Base-by-base conservation (phyloP, 1,139 yeast genomes). In the Yamadazyma atmosphaerica region DNA sequence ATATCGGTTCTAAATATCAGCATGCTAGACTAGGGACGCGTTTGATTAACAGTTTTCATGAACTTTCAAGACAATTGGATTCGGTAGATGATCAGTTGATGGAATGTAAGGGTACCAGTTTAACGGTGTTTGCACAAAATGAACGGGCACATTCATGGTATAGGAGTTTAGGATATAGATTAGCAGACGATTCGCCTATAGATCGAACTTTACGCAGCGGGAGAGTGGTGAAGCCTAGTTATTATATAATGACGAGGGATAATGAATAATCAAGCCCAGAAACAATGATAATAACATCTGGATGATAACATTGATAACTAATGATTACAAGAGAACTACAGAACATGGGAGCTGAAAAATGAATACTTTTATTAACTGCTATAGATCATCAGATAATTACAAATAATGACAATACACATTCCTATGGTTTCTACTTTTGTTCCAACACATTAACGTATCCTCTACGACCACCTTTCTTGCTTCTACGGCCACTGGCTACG, bases 381-480 rank as follows among this genome's bases (percentile, higher is more conserved):
- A n/a, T n/a, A n/a, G n/a, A n/a, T n/a, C n/a, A n/a, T n/a, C n/a
- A n/a, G n/a, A n/a, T n/a, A n/a, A n/a, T n/a, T n/a, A n/a, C n/a
- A n/a, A n/a, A n/a, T n/a, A 26, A 32, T 27, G 18, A 32, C 26
- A 17, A 15, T 34, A 14, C 15, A 24, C 18, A 9, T 16, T 22
- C n/a, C n/a, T n/a, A n/a, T n/a, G n/a, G n/a, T n/a, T n/a, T n/a
- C n/a, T 32, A 37, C 19, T 44, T 39, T 33, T 46, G 40, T 25
- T 73, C 80, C 81, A 86, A 75, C 7, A 87, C 88, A 56, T 86
- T 89, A 31, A 86, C 90, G 58, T 87, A 87, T 4, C 86, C 79
- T 58, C 82, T 74, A 40, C 86, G 75, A 4, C 81, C 80, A n/a
- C 84, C 86, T 51, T 89, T 74, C 47, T 80, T 82, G 11, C 72